Evolutionary conservation across 1,139 yeast species (phyloP).

Genomic region (Blastobotrys indianensis): DNA sequence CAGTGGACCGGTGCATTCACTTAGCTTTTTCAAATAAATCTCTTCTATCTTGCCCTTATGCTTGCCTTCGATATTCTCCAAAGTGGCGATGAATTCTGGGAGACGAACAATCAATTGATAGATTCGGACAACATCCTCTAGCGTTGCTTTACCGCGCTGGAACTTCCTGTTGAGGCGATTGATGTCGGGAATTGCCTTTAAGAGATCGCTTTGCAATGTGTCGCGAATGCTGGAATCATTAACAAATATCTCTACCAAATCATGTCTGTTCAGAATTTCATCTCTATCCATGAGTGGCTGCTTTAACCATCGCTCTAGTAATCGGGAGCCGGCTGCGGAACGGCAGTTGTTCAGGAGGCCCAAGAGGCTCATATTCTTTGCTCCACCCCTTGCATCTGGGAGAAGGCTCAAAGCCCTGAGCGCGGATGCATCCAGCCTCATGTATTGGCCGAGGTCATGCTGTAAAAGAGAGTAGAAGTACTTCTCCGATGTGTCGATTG

Average conservation of each 20-base stretch:
- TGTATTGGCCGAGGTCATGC: constrained; percentile 67
- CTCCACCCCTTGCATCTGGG: constrained; percentile 50
- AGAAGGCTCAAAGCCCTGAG: constrained; percentile 80
- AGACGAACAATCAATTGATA: constrained; percentile 70
- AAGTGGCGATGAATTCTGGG: constrained; percentile 57
- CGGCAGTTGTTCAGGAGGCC: constrained; percentile 85
- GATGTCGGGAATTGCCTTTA: constrained; percentile 76
- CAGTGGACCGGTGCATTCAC: constrained; percentile 45
- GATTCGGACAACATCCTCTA: constrained; percentile 88
- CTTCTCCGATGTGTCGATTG: constrained; percentile 47
- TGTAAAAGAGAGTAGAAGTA: constrained; percentile 44
- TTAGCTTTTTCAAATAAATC: constrained; percentile 57
- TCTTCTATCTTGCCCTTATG: constrained; percentile 38
- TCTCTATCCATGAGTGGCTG: constrained; percentile 73
- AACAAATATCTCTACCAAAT: constrained; percentile 64
- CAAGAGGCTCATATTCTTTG: constrained; percentile 59
- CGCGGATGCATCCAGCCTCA: constrained; percentile 89
- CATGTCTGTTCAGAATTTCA: constrained; percentile 62
- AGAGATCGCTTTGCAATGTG: constrained; percentile 58
- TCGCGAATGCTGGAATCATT: constrained; percentile 60
- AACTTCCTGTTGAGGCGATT: constrained; percentile 66
- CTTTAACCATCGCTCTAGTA: constrained; percentile 89
- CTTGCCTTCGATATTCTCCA: constrained; percentile 32
- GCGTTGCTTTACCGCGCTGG: constrained; percentile 43
- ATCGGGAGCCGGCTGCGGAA: constrained; percentile 76